These are phyloP conservation scores for Allantophomopsis cytisporea DNA, from an alignment of 2,329 filamentous ascomycete genomes.

Conservation along the genomic window DNA sequence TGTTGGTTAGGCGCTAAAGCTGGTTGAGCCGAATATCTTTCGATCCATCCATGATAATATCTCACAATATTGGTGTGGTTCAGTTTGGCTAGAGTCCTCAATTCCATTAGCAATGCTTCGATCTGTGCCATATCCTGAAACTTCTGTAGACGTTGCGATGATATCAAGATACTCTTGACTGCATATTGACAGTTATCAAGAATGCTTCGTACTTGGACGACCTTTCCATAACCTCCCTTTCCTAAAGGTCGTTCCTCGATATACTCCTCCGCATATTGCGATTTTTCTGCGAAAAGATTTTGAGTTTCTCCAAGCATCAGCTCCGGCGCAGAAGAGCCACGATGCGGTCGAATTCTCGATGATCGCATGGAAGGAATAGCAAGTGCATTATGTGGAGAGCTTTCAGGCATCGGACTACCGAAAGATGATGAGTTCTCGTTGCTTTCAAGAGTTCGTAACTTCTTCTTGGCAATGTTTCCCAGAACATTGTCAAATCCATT, in stretches of 20 bases:
- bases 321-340: background rate
- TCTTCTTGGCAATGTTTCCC: conserved; percentile 7
- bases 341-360: no score
- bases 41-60: conserved; percentile 53
- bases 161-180: conserved; percentile 50
- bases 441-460: background rate
- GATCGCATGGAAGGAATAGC: no score
- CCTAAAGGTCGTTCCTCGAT: conserved; percentile 40
- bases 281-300: background rate
- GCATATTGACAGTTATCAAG: conserved; percentile 51
- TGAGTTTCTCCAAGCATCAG: background rate
- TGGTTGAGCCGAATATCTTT: conserved; percentile 20
- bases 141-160: conserved; percentile 31
- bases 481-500: conserved; percentile 13
- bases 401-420: background rate
- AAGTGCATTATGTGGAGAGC: no score
- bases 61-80: conserved; percentile 54
- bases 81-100: conserved; percentile 45
- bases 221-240: conserved; percentile 51
- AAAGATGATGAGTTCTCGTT: background rate
- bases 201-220: conserved; percentile 45
- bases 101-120: conserved; percentile 42
- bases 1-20: background rate
- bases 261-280: conserved; percentile 33
- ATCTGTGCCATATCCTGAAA: conserved; percentile 37